Evolutionary conservation across 768 basidiomycete species (phyloP), one percentile per base, ranked within the genome.

Genomic region (Fibroporia radiculosa): DNA sequence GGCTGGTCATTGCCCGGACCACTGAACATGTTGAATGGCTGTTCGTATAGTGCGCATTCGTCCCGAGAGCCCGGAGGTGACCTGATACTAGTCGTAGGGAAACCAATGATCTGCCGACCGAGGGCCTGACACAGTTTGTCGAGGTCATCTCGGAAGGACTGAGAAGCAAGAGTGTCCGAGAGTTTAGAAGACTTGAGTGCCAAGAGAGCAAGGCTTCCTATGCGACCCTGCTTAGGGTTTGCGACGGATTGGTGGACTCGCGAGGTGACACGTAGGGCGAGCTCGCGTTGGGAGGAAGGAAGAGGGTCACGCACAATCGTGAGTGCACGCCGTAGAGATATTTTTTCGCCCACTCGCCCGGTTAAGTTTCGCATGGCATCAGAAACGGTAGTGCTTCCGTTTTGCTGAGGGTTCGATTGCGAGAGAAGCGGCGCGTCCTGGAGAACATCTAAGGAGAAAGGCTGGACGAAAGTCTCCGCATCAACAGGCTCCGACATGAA

Each of bases 71-170:
- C 61, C 4, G 58, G 55, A 1, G 50, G 50, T 5, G 60, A 50
- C 10, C 57, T 62, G 16, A 91, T 66, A 0, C 66, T 68, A 13
- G 64, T 63, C 0, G 88, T 88, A 22, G 86, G 79, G 57, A 93
- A 83, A 2, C 91, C 93, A 18, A 80, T 79, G 40, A 91, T 82
- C 63, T 95, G 93, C 32, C 90, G 75, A 8, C 83, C 84, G n/a
- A 95, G 50, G 2, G 83, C 75, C 19, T 87, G 79, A 52, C 85
- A 80, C 12, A 95, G 68, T 33, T 72, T 70, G 25, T 68, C 68
- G 14, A 88, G 64, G 29, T 84, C 77, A n/a, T 66, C 60, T 22
- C 68, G 64, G 54, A 83, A 82, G n/a, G 57, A 58, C 38, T 71
- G 61, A 2, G 73, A 69, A 13, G 61, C 62, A 35, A 81, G 59